Conservation (phyloP, 225 moss, liverwort and hornwort species). For the Polytrichum formosum region DNA sequence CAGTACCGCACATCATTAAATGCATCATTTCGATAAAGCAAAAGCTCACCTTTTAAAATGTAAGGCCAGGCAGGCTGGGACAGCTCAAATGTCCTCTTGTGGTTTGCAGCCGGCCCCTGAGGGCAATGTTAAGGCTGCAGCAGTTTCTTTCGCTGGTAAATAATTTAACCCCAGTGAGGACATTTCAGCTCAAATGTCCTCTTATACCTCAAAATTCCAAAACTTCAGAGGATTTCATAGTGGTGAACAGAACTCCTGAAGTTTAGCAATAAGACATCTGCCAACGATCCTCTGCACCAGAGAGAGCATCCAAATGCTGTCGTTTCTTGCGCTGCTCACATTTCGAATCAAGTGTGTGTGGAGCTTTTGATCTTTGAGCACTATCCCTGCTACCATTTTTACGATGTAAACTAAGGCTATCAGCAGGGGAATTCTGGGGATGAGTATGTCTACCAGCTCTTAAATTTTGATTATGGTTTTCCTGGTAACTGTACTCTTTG, state of each 20-base stretch:
- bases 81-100: too few relatives aligned
- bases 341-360: conserved; percentile 9
- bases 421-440: conserved; percentile 2
- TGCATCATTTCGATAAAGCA: too few relatives aligned
- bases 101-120: too few relatives aligned
- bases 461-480: conserved; percentile 14
- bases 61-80: too few relatives aligned
- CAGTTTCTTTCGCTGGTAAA: too few relatives aligned
- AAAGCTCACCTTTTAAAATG: too few relatives aligned
- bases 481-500: conserved; percentile 10
- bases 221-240: too few relatives aligned
- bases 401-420: conserved; percentile 15
- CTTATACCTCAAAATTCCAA: too few relatives aligned
- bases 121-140: too few relatives aligned
- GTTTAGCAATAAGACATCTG: conserved; percentile 37
- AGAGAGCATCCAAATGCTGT: conserved; percentile 11
- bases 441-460: conserved; percentile 10
- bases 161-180: too few relatives aligned
- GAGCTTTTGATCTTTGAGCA: conserved; percentile 7
- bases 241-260: neutral
- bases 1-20: too few relatives aligned
- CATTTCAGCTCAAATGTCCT: too few relatives aligned
- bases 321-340: conserved; percentile 20
- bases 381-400: conserved; percentile 6
- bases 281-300: conserved; percentile 42